A percentile compares a stretch with the other conserved stretches of the same genome.
Conservation (phyloP, 371 early-diverging fungal species). For the Enterospora canceri region DNA sequence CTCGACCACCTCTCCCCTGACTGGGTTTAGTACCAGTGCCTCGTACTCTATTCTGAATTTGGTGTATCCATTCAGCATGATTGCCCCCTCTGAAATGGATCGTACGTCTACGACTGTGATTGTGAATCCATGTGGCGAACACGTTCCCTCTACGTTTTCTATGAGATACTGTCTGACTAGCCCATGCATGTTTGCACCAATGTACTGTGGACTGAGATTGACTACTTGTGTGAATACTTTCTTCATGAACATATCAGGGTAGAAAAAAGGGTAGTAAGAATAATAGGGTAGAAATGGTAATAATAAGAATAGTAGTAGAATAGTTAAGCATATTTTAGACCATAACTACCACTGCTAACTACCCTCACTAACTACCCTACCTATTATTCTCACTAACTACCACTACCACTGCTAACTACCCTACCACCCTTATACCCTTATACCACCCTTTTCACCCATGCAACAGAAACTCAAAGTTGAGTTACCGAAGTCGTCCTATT, state of each 20-base stretch:
- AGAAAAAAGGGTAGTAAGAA: neutral
- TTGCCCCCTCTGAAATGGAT: conserved; percentile 40
- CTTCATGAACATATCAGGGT: conserved; percentile 50
- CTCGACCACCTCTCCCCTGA: conserved; percentile 85
- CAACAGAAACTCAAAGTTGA: too few relatives aligned
- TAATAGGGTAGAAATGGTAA: too few relatives aligned
- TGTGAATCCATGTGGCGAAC: conserved; percentile 50
- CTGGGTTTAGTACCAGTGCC: conserved; percentile 88
- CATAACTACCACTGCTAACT: too few relatives aligned
- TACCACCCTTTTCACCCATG: too few relatives aligned
- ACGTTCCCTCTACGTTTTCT: conserved; percentile 53
- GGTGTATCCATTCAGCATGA: conserved; percentile 63
- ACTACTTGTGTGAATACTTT: conserved; percentile 47
- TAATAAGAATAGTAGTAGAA: too few relatives aligned
- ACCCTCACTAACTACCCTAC: too few relatives aligned
- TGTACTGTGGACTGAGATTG: conserved; percentile 46
- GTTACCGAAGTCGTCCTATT: too few relatives aligned
- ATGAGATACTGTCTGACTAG: conserved; percentile 43
- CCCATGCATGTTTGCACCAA: conserved; percentile 48
- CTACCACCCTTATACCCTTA: too few relatives aligned
- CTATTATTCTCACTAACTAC: too few relatives aligned
- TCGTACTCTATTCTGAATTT: conserved; percentile 80
- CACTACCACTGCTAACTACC: too few relatives aligned
- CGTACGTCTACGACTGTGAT: conserved; percentile 49
- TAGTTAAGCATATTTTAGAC: too few relatives aligned